A percentile compares a stretch with the other conserved stretches of the same genome.
Conservation (phyloP, 768 basidiomycete genomes). For the Lanmaoa pseudosensibilis region DNA sequence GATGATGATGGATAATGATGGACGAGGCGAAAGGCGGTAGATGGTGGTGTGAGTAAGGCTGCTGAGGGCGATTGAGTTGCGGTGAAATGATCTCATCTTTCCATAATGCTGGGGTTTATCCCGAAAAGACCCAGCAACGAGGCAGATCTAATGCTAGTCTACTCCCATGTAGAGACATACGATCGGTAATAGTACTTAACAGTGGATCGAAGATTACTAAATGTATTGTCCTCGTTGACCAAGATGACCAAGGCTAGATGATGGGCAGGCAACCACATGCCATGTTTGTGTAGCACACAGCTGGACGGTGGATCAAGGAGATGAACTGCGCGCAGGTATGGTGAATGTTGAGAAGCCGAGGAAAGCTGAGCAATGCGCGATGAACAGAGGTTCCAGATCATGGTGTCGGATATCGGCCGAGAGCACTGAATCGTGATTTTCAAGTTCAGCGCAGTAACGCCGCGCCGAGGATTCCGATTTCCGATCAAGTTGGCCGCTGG, state of each 20-base stretch:
- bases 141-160: neutral
- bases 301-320: conserved; percentile 6
- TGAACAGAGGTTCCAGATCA: neutral
- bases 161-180: conserved; percentile 6
- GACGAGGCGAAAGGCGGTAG: conserved; percentile 5
- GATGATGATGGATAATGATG: neutral
- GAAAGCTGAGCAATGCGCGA: neutral
- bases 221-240: neutral
- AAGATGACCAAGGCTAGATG: neutral
- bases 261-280: neutral
- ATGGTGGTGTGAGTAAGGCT: neutral
- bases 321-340: neutral
- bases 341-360: neutral
- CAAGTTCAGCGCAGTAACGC: conserved; percentile 20
- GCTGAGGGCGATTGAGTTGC: conserved; percentile 8
- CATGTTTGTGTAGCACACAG: neutral
- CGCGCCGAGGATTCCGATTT: conserved; percentile 21
- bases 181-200: neutral
- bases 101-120: neutral
- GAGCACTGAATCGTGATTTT: conserved; percentile 19
- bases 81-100: conserved; percentile 9
- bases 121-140: neutral
- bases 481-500: conserved; percentile 17
- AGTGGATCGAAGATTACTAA: neutral
- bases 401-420: conserved; percentile 1